Evolutionary conservation across 441 rosid genomes (phyloP).

Genomic region (Adansonia rubrostipa): DNA sequence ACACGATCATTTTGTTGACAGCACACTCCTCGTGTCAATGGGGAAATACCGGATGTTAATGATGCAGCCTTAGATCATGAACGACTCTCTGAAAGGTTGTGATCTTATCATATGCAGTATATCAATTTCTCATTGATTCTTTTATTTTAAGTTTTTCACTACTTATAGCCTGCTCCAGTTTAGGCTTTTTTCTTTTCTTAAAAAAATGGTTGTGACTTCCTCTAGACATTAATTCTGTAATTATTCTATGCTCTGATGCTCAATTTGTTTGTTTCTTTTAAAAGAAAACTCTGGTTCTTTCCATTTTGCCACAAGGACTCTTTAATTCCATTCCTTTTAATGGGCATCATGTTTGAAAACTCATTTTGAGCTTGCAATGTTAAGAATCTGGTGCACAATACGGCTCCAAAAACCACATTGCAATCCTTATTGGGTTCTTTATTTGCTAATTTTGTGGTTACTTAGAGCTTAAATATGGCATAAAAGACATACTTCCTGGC

Average conservation of each 20-base stretch:
- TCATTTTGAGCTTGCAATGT: slow-evolving; percentile 7
- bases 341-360: neutral
- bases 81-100: slow-evolving; percentile 86
- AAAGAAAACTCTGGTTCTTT: neutral
- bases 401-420: neutral
- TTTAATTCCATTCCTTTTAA: neutral
- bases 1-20: slow-evolving; percentile 47
- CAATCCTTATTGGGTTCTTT: neutral
- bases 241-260: neutral
- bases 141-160: neutral
- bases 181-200: neutral
- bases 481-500: slow-evolving; percentile 16
- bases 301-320: neutral
- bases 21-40: slow-evolving; percentile 92
- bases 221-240: neutral
- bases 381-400: slow-evolving; percentile 9
- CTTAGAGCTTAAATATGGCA: neutral
- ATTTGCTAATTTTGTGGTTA: neutral
- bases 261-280: neutral
- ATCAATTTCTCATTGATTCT: slow-evolving; percentile 17
- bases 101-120: slow-evolving; percentile 25
- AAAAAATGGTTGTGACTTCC: neutral
- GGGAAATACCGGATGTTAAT: slow-evolving; percentile 73
- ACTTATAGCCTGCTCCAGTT: neutral
- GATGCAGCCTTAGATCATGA: slow-evolving; percentile 91